phyloP scores from a whole-genome alignment of 352 stramenopile genomes.

The Pythium rishiriense region DNA sequence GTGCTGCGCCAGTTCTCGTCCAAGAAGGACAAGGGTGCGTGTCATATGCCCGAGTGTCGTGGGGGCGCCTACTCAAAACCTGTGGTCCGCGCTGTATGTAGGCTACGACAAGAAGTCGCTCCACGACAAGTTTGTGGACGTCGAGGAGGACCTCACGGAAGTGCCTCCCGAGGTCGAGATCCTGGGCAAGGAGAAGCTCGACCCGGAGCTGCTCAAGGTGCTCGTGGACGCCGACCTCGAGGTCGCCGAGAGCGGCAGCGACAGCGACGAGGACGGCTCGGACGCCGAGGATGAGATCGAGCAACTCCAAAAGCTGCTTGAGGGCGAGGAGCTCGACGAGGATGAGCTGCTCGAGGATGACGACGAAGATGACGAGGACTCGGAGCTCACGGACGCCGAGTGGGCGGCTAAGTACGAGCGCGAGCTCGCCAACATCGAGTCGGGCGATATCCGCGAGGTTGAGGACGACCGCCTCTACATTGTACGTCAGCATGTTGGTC shows the following conservation, averaged over 20 bases:
- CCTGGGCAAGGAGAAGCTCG: conserved; percentile 48
- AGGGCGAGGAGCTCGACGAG: conserved; percentile 10
- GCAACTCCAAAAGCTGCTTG: conserved; percentile 26
- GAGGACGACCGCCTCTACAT: conserved; percentile 76
- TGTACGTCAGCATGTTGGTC: conserved; percentile 25
- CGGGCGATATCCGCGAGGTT: conserved; percentile 34
- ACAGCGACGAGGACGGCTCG: conserved; percentile 12
- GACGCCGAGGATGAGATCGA: conserved; percentile 33
- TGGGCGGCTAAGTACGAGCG: conserved; percentile 72
- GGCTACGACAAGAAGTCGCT: conserved; percentile 53
- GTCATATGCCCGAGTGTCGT: not conserved
- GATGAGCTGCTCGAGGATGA: conserved; percentile 29
- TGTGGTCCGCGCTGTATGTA: not conserved
- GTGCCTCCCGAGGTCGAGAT: conserved; percentile 65
- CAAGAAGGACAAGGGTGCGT: conserved; percentile 60
- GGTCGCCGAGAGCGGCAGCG: conserved; percentile 14
- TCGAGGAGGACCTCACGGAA: conserved; percentile 41
- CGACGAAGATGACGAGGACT: conserved; percentile 49
- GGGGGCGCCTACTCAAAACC: not conserved
- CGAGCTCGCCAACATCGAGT: conserved; percentile 56
- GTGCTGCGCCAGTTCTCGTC: conserved; percentile 34
- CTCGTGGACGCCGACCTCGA: conserved; percentile 23
- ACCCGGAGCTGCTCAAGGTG: conserved; percentile 35
- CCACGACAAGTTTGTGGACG: conserved; percentile 55
- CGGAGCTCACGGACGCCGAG: conserved; percentile 46